Conservation (phyloP, 164 flowering plant species). For the Cinnamomum micranthum region DNA sequence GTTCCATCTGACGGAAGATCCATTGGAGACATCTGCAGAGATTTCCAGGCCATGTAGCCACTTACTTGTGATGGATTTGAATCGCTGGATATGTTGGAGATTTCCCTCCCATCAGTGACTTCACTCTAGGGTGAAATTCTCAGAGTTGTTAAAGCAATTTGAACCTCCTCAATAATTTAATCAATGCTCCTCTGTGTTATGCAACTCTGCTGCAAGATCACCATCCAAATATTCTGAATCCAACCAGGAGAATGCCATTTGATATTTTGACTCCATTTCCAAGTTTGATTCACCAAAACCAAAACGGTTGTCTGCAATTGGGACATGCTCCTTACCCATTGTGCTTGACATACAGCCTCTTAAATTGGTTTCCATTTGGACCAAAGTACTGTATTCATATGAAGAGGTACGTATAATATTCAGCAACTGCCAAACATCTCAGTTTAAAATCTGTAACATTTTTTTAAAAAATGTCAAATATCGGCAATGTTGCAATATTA, state of each 20-base stretch:
- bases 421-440: no score
- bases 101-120: conserved; percentile 16
- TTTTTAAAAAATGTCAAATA: no score
- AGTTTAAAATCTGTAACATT: no score
- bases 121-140: conserved; percentile 15
- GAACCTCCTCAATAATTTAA: conserved; percentile 60
- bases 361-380: conserved; percentile 10
- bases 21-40: no score
- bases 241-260: conserved; percentile 37
- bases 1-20: not conserved
- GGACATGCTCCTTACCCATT: conserved; percentile 53
- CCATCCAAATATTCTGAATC: conserved; percentile 52
- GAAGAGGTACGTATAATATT: conserved; percentile 9
- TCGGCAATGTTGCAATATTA: no score
- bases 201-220: conserved; percentile 46
- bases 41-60: no score
- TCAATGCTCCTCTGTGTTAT: conserved; percentile 42
- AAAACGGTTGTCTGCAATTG: conserved; percentile 23
- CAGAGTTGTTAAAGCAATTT: conserved; percentile 32
- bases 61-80: conserved; percentile 17
- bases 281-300: conserved; percentile 12
- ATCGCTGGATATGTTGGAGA: conserved; percentile 12
- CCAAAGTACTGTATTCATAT: conserved; percentile 4
- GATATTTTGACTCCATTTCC: conserved; percentile 16
- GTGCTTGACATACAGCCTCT: conserved; percentile 7